Conservation (phyloP, 495 filamentous ascomycete species). For the Chlorociboria aeruginascens region DNA sequence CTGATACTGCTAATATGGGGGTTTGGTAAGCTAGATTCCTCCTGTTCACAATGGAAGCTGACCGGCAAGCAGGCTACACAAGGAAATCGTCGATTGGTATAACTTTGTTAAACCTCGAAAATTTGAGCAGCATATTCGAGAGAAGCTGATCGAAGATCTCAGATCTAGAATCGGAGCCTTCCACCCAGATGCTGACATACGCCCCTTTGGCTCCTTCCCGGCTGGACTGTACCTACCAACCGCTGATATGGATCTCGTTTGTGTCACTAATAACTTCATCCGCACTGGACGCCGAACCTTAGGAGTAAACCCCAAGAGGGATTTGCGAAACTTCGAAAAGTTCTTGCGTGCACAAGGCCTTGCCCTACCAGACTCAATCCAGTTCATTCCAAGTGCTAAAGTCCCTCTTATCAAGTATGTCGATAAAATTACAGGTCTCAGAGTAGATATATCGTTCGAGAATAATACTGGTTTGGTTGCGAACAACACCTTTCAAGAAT, state of each 20-base stretch:
- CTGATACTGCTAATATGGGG: conserved; percentile 28
- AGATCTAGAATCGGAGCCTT: conserved; percentile 30
- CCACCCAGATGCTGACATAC: conserved; percentile 45
- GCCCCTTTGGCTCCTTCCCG: conserved; percentile 81
- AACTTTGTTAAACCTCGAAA: conserved; percentile 63
- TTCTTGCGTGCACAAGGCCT: conserved; percentile 38
- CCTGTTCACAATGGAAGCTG: conserved; percentile 2
- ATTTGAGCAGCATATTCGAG: conserved; percentile 65
- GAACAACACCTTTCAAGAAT: conserved; percentile 62
- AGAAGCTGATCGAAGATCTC: conserved; percentile 53
- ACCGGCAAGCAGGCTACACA: conserved; percentile 50
- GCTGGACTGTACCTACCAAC: conserved; percentile 84
- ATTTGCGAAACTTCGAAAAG: conserved; percentile 33
- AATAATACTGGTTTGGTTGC: conserved; percentile 70
- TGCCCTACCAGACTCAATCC: conserved; percentile 37
- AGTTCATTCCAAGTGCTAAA: conserved; percentile 60
- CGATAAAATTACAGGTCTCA: conserved; percentile 58
- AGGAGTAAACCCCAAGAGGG: conserved; percentile 16
- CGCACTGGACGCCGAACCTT: conserved; percentile 25
- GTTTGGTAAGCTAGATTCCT: conserved; percentile 33
- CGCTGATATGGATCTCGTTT: conserved; percentile 84
- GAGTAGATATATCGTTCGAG: conserved; percentile 89
- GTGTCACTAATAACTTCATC: conserved; percentile 56
- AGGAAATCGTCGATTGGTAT: conserved; percentile 82
- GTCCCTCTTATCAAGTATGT: conserved; percentile 91